Evolutionary conservation across 2,329 filamentous ascomycete species (phyloP).

Genomic region (Passalora sequoiae): DNA sequence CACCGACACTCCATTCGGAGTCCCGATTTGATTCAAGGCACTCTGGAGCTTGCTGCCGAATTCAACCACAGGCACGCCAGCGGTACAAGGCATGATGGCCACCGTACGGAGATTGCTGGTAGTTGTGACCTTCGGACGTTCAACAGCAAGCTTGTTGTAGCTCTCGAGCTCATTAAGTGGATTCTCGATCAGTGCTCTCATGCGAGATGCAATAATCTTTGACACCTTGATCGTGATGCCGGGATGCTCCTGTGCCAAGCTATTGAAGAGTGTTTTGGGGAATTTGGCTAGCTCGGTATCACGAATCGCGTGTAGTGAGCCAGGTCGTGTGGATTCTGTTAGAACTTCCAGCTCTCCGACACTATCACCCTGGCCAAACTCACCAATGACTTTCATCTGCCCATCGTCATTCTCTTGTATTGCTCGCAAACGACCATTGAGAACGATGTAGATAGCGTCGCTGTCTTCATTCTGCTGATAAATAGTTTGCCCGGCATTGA

Average conservation of each 20-base stretch:
- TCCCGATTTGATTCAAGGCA: slow-evolving; percentile 82
- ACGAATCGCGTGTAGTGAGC: slow-evolving; percentile 89
- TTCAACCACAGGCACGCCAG: slow-evolving; percentile 88
- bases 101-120: slow-evolving; percentile 91
- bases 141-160: slow-evolving; percentile 40
- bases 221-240: slow-evolving; percentile 99
- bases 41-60: slow-evolving; percentile 86
- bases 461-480: slow-evolving; percentile 93
- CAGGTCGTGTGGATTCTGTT: slow-evolving; percentile 86
- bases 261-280: slow-evolving; percentile 93
- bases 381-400: slow-evolving; percentile 77
- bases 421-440: slow-evolving; percentile 83
- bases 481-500: slow-evolving; percentile 89
- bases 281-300: slow-evolving; percentile 97
- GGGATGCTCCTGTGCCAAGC: slow-evolving; percentile 90
- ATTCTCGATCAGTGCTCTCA: slow-evolving; percentile 82
- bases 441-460: slow-evolving; percentile 94
- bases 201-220: slow-evolving; percentile 93
- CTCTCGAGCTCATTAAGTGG: slow-evolving; percentile 54
- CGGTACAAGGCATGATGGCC: slow-evolving; percentile 81
- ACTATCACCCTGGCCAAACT: slow-evolving; percentile 95
- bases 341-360: slow-evolving; percentile 95
- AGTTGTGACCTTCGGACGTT: slow-evolving; percentile 66
- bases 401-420: slow-evolving; percentile 78
- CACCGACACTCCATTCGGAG: slow-evolving; percentile 81